phyloP scores from a whole-genome alignment of 352 stramenopile species.

The Phytophthora agathidicida region DNA sequence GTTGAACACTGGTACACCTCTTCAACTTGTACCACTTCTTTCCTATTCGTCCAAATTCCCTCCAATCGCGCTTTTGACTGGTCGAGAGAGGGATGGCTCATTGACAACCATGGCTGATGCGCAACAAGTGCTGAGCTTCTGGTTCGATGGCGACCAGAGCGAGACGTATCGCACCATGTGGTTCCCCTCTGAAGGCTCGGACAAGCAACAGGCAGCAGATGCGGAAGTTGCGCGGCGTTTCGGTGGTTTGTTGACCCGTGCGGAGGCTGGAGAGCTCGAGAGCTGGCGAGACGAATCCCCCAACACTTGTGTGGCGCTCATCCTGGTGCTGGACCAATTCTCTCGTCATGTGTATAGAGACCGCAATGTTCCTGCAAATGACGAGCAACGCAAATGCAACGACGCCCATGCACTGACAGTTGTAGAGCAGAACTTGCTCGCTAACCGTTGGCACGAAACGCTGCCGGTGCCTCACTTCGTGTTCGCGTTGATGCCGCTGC shows the following conservation, averaged over 20 bases:
- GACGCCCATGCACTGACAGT: slow-evolving; percentile 54
- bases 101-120: slow-evolving; percentile 27
- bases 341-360: slow-evolving; percentile 80
- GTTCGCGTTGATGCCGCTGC: slow-evolving; percentile 88
- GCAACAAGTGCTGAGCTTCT: slow-evolving; percentile 59
- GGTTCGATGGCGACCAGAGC: slow-evolving; percentile 59
- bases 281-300: slow-evolving; percentile 42
- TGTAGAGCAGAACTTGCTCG: slow-evolving; percentile 50
- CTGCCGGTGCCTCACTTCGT: slow-evolving; percentile 66
- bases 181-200: slow-evolving; percentile 62
- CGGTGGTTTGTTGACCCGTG: slow-evolving; percentile 40
- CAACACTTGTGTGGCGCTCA: slow-evolving; percentile 69
- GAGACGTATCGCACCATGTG: slow-evolving; percentile 68
- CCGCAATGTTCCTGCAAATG: slow-evolving; percentile 20
- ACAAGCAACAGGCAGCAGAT: slow-evolving; percentile 53
- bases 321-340: slow-evolving; percentile 90
- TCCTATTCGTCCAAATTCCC: slow-evolving; percentile 4
- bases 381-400: slow-evolving; percentile 39
- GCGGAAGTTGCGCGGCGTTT: slow-evolving; percentile 48
- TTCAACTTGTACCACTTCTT: slow-evolving; percentile 1
- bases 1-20: neutral
- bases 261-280: slow-evolving; percentile 53
- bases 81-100: too few species aligned
- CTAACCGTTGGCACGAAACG: slow-evolving; percentile 51
- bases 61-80: too few species aligned